Percentiles rank a stretch among this genome's conserved stretches.
These are phyloP conservation scores for Cyphellophora europaea DNA, from an alignment of 2,329 filamentous ascomycete species.

Conservation along the genomic window DNA sequence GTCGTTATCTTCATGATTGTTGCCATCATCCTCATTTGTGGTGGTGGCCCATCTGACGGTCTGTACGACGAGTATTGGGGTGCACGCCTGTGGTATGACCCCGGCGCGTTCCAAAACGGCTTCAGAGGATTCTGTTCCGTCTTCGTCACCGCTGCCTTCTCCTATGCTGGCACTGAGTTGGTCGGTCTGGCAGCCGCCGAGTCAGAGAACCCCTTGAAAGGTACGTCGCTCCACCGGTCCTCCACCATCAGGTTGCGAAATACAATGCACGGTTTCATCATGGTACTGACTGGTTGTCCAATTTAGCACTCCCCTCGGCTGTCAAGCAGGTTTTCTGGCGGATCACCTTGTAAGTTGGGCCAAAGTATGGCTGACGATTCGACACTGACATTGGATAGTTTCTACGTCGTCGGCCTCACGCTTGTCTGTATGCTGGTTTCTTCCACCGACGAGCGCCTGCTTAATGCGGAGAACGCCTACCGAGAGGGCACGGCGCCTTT, in stretches of 20 bases:
- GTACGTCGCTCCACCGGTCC: neutral
- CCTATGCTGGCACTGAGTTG: constrained; percentile 46
- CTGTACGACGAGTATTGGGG: constrained; percentile 57
- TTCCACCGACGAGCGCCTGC: neutral
- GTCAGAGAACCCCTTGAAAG: constrained; percentile 39
- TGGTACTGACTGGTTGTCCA: neutral
- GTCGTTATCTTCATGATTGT: constrained; percentile 80
- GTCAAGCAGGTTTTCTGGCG: constrained; percentile 43
- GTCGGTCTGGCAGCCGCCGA: constrained; percentile 45
- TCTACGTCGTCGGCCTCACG: constrained; percentile 38
- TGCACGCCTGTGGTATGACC: constrained; percentile 62
- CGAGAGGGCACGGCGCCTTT: constrained; percentile 49
- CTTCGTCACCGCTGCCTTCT: constrained; percentile 47
- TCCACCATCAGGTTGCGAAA: too few species aligned
- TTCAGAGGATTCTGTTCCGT: constrained; percentile 46
- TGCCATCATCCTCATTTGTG: constrained; percentile 48
- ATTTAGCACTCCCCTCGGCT: constrained; percentile 36
- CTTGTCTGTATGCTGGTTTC: constrained; percentile 35
- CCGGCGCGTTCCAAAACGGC: constrained; percentile 52
- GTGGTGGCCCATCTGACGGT: constrained; percentile 45
- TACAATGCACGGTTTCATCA: too few species aligned
- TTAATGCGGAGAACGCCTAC: constrained; percentile 9
- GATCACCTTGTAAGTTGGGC: constrained; percentile 26
- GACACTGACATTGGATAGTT: constrained; percentile 15
- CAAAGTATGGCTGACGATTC: neutral